Evolutionary conservation across 495 filamentous ascomycete genomes (phyloP).

Genomic region (Aspergillus nanangensis): DNA sequence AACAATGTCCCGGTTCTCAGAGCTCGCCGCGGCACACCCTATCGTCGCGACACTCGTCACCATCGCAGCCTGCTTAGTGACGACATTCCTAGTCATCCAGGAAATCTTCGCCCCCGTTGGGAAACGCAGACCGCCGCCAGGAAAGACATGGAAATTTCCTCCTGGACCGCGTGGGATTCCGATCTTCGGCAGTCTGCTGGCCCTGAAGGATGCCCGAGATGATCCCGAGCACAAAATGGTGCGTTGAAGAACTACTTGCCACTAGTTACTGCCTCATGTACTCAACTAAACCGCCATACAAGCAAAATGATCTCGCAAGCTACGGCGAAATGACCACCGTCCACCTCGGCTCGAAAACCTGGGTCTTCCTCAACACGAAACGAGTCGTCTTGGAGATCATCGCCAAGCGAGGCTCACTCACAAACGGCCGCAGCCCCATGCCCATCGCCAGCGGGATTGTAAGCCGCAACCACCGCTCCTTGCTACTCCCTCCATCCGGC

Average conservation of each 20-base stretch:
- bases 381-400: conserved; percentile 31
- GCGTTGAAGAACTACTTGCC: background rate
- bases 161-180: conserved; percentile 17
- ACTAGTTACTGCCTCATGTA: background rate
- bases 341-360: conserved; percentile 28
- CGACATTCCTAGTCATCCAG: conserved; percentile 6
- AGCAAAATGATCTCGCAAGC: conserved; percentile 1
- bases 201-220: conserved; percentile 5
- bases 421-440: conserved; percentile 27
- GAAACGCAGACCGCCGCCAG: conserved; percentile 7
- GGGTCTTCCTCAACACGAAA: conserved; percentile 30
- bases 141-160: conserved; percentile 17
- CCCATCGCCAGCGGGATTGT: conserved; percentile 33
- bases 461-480: conserved; percentile 21
- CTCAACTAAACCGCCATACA: no score
- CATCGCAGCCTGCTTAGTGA: background rate
- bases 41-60: background rate
- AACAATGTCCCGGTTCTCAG: background rate
- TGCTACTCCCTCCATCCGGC: conserved; percentile 20
- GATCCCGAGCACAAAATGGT: conserved; percentile 4
- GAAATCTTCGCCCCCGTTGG: conserved; percentile 10
- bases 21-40: background rate
- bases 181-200: conserved; percentile 18
- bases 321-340: conserved; percentile 36
- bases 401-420: conserved; percentile 24